Evolutionary conservation across 1,139 yeast species (phyloP), one percentile per base, ranked within the genome.

Genomic region (Sugiyamaella grinbergsii): DNA sequence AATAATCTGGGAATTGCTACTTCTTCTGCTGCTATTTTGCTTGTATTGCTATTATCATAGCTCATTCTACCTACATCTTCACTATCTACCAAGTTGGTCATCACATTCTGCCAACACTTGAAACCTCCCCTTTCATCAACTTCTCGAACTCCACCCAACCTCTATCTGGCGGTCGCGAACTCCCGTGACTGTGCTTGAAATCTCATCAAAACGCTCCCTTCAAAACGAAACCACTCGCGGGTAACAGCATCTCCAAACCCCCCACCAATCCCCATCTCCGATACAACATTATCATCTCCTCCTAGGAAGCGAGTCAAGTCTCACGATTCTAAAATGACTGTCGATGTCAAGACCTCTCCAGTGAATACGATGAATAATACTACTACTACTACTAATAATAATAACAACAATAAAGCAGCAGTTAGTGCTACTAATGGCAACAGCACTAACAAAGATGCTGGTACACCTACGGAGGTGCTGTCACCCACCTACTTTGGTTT

Each of bases 401-500:
- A 19, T 23, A 34, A 22, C 18, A 38, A 10, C 15, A 24, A 23
- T 38, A 24, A 38, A 15, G 28, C 3, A 13, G 41, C 26, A 19
- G 19, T 34, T n/a, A 31, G 16, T n/a, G 32, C 31, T 23, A 39
- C 26, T 40, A 29, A n/a, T 19, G 34, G 20, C 13, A 36, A 20
- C 11, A 20, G 18, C 20, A 16, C 22, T 15, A n/a, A 3, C 11
- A 6, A 31, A 24, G 32, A 15, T 22, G 24, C 24, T 13, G 11
- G 40, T 22, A 32, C 33, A 26, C 15, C 37, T 2, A 34, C 42
- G 34, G 47, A 23, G 50, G 37, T 34, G 46, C 47, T 26, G 38
- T 44, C 40, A 8, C 39, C 48, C 20, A 42, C 33, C 8, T 62
- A 58, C 41, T 51, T 49, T 36, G 69, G 68, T 13, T 64, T 70